Base-by-base conservation (phyloP, 2,329 filamentous ascomycete genomes). In the Gremmenia infestans region DNA sequence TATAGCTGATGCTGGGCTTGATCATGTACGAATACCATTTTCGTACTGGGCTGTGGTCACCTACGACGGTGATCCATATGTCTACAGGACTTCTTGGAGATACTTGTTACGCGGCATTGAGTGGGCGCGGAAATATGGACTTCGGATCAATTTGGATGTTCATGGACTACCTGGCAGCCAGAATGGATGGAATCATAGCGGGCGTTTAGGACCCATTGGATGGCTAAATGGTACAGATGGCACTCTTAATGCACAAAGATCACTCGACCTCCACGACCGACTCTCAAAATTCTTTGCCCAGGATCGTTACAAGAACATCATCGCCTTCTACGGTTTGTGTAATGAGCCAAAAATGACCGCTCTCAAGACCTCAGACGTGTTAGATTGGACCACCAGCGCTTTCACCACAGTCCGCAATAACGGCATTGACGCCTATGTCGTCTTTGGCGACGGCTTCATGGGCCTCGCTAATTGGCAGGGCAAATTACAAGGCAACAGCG, bases 131-230 rank as follows among this genome's bases (percentile, higher is more conserved):
- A 92, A 95, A 68, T 88, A 97, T 70, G 94, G 94, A 0, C 77
- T 99, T 4, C 87, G 94, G 2, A 85, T 99, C 42, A 97, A 97
- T 60, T 82, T 99, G 4, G 94, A 99, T 71, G 75, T 97, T 4
- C 94, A 99, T 73, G 91, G 81, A n/a, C 78, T 94, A 0, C 93
- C 93, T 0, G 94, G 94, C 0, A 93, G 88, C 58, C 94, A 97
- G 69, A 99, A 99, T 67, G 94, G 94, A 2, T 97, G 93, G 93
- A 97, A 97, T 66, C 94, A 99, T 72, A 95, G 89, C 64, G 94
- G 94, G 0, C 83, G 85, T 9, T 86, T 88, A 70, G 93, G 94
- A 1, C 59, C 73, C 1, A 93, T 97, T 60, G 80, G 83, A 25
- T 99, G 94, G 94, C 75, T 97, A 40, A 94, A 94, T 65, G 94